phyloP scores from a whole-genome alignment of 23 red algal species.

The Gracilaria gracilis region DNA sequence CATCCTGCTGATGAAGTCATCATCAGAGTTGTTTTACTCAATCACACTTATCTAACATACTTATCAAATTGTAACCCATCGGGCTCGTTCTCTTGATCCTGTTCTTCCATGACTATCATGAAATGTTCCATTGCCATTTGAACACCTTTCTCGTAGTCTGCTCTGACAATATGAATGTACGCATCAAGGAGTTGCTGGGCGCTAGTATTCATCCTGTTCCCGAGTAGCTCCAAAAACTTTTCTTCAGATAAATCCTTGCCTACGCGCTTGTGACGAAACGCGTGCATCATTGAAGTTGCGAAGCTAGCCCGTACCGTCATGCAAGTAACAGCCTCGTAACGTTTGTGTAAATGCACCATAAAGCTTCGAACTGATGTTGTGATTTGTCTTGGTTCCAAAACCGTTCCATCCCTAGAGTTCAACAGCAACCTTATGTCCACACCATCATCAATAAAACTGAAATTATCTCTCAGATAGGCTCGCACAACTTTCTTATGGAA shows the following conservation, averaged over 20 bases:
- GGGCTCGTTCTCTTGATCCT: no score
- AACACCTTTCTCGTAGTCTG: background rate
- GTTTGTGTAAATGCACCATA: background rate
- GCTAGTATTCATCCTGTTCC: conserved; percentile 27
- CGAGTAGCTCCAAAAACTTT: conserved; percentile 23
- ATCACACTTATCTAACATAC: no score
- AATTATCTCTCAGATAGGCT: background rate
- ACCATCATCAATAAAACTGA: background rate
- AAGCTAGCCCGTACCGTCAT: conserved; percentile 30
- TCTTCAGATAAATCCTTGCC: background rate
- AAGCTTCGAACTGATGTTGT: background rate
- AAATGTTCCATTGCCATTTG: background rate
- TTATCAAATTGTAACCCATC: no score
- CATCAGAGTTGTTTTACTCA: no score
- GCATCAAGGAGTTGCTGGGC: background rate
- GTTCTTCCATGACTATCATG: background rate
- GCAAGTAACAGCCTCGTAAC: background rate
- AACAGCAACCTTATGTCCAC: background rate
- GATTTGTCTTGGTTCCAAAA: background rate
- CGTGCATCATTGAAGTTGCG: conserved; percentile 33
- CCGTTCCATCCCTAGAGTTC: background rate
- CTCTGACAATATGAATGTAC: background rate
- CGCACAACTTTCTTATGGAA: background rate
- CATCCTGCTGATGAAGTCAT: no score
- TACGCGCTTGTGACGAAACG: background rate